Base-by-base conservation (phyloP, 2,329 filamentous ascomycete species). In the Dothideomycetidae sp. region DNA sequence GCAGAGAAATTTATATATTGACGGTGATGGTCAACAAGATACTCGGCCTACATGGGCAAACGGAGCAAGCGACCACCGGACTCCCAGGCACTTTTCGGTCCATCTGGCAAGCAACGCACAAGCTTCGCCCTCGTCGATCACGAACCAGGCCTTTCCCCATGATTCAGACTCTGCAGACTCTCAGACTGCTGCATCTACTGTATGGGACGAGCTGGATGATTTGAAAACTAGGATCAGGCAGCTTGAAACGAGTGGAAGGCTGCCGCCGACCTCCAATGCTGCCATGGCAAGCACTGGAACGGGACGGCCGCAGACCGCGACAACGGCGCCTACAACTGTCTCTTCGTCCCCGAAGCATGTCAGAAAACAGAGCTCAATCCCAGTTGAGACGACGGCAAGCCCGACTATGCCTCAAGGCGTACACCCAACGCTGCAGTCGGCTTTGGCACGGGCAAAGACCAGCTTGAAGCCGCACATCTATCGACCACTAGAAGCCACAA, bases 181-280 rank as follows among this genome's bases (percentile, higher is more conserved):
- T 0, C 90, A 83, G 1, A 85, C 79, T 1, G 84, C 83, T 1
- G 83, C 86, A 10, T 92, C 85, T 2, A 94, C 85, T 0, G 83
- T 98, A 2, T 98, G 90, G 90, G 90, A 96, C 54, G 90, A 98
- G 58, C 63, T 98, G 17, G 90, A 96, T 49, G 90, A 96, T 46
- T 63, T 98, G 32, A 96, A 96, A 56, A 90, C 83, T 29, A 75
- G 90, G 18, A 93, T 98, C 49, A 78, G 83, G 48, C 81, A 84
- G 42, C 70, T 98, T 7, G 90, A 96, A 56, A 60, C 92, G 48
- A 92, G 83, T 2, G 86, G 86, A 41, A 93, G 92, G 58, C 63
- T 90, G 21, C 85, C 86, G 0, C 64, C 82, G 1, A 85, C 81
- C 2, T 88, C 85, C 2, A 81, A 78, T 23, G 82, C 82, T 2